Evolutionary conservation across 257 asterid species (phyloP).

Genomic region (Dorcoceras hygrometricum): DNA sequence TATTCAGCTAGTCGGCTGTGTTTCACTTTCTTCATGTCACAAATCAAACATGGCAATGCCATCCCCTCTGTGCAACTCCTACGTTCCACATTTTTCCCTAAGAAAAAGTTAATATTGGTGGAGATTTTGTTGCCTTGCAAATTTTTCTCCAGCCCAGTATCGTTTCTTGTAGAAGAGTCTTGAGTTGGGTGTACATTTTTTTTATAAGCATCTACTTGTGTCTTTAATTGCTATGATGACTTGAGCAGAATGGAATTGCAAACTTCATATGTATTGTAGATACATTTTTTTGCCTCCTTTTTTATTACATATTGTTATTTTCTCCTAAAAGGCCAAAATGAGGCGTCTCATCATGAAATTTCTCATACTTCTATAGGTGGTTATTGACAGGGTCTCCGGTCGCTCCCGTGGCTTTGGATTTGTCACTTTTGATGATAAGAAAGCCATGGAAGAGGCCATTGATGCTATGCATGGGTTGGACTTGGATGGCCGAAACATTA

Average conservation of each 20-base stretch:
- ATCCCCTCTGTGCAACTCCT: not conserved
- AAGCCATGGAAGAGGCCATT: slow-evolving; percentile 79
- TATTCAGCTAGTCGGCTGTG: not conserved
- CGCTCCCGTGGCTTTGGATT: slow-evolving; percentile 93
- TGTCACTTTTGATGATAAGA: slow-evolving; percentile 68
- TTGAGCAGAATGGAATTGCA: not conserved
- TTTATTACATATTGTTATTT: not conserved
- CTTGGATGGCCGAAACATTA: slow-evolving; percentile 71
- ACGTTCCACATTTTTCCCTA: not conserved
- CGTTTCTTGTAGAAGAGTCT: slow-evolving; percentile 15
- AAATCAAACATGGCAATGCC: not conserved
- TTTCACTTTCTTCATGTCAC: not conserved
- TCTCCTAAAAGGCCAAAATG: not conserved
- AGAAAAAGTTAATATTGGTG: not conserved
- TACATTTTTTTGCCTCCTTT: not conserved
- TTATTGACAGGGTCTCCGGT: slow-evolving; percentile 68
- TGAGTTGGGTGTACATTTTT: not conserved
- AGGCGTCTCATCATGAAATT: slow-evolving; percentile 8
- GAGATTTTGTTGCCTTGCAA: not conserved
- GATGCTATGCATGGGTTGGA: slow-evolving; percentile 84
- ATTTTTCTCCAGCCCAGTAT: not conserved
- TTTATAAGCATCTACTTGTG: not conserved
- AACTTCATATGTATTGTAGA: not conserved
- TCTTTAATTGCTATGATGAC: not conserved
- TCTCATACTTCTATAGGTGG: slow-evolving; percentile 44